Evolutionary conservation across 2,329 filamentous ascomycete genomes (phyloP), one percentile per base, ranked within the genome.

Genomic region (Zymoseptoria brevis): DNA sequence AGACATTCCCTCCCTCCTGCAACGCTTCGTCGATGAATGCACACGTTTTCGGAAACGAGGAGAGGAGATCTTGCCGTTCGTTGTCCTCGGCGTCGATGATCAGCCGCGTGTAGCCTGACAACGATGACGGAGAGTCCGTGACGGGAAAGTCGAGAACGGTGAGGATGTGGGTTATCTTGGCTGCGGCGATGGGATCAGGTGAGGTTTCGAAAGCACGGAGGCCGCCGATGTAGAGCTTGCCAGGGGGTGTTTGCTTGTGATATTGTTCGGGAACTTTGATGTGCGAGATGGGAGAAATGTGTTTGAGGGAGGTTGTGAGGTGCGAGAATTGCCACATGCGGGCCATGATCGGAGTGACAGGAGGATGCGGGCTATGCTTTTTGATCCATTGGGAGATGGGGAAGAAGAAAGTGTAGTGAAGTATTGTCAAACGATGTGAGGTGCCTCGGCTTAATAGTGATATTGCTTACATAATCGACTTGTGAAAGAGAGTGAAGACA

Each of bases 81-180:
- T 90, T 83, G 75, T 97, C 94, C 73, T 96, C 89, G 52, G 96
- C 83, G 63, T 93, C 86, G 65, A 97, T 63, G 22, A 57, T 55
- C 1, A 69, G 58, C 30, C 71, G 68, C 29, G 61, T 55, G 53
- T 66, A 66, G 19, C 58, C 26, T 11, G 59, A 50, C 16, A 64
- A 53, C 6, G 35, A 45, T 8, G 51, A 19, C n/a, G 57, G 35
- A 2, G 53, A 60, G 66, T 80, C 76, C 68, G 80, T 76, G 57
- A 82, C 73, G 57, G 82, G 79, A 68, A 86, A 81, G 57, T 84
- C 83, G 57, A 92, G 75, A 48, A 93, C 88, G 3, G 91, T 96
- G 22, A 97, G 79, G 49, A 97, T 83, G 74, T 96, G 91, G 1
- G 90, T 95, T 71, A 97, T 90, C 63, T 86, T 84, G 64, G 85